Evolutionary conservation across 2,329 filamentous ascomycete genomes (phyloP).

Genomic region (Xylogone sp.): DNA sequence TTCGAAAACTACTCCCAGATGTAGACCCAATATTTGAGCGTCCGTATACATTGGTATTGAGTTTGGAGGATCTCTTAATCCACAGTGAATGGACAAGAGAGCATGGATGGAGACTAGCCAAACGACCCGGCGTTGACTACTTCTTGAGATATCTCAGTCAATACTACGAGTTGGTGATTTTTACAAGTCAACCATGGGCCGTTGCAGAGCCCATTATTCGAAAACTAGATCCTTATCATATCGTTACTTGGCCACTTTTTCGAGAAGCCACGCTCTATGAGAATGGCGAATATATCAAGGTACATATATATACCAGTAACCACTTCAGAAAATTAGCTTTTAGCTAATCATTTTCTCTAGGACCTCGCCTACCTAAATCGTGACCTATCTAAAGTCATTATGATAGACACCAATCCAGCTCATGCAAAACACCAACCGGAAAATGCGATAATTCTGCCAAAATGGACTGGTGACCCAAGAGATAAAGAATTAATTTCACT

Average conservation of each 20-base stretch:
- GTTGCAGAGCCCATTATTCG: conserved; percentile 84
- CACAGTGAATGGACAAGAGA: conserved; percentile 94
- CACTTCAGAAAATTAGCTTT: background rate
- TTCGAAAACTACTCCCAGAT: conserved; percentile 86
- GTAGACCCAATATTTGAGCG: conserved; percentile 74
- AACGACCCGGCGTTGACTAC: conserved; percentile 93
- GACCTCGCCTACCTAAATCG: conserved; percentile 98
- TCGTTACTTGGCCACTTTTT: conserved; percentile 93
- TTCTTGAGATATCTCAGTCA: conserved; percentile 95
- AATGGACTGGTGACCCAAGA: conserved; percentile 79
- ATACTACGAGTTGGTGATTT: conserved; percentile 97
- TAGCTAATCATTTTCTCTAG: conserved; percentile 42
- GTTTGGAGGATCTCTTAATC: conserved; percentile 87
- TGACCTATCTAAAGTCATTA: conserved; percentile 89
- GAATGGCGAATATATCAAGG: conserved; percentile 94
- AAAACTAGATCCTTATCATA: conserved; percentile 91
- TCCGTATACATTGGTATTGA: conserved; percentile 89
- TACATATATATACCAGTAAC: conserved; percentile 40
- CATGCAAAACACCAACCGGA: conserved; percentile 91
- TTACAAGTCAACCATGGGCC: conserved; percentile 81
- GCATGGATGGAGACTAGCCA: conserved; percentile 92
- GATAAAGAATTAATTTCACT: conserved; percentile 85
- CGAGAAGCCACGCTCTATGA: conserved; percentile 97
- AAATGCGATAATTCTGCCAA: conserved; percentile 87
- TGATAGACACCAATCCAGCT: conserved; percentile 80